Percentiles rank a stretch among this genome's conserved stretches.
phyloP scores from a whole-genome alignment of 2,329 filamentous ascomycete genomes.

The Diaporthe batatas region DNA sequence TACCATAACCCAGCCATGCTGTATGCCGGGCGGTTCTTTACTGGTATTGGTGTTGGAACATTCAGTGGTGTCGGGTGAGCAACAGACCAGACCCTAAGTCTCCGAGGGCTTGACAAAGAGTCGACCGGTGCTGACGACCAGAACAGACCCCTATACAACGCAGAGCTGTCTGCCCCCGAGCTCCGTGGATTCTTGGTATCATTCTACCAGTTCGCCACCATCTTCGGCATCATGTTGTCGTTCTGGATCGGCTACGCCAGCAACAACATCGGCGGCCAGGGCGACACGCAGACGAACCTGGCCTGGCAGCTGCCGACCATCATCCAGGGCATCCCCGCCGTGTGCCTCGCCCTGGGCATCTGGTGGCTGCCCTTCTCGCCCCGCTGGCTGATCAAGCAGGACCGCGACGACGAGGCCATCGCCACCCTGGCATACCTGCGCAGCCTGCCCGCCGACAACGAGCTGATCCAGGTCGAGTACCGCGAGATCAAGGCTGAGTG shows the following conservation, averaged over 20 bases:
- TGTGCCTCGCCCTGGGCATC: slow-evolving; percentile 52
- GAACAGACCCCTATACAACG: slow-evolving; percentile 59
- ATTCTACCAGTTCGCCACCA: slow-evolving; percentile 74
- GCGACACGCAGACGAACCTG: slow-evolving; percentile 57
- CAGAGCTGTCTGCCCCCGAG: slow-evolving; percentile 71
- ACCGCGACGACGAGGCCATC: slow-evolving; percentile 45
- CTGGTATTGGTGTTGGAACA: slow-evolving; percentile 62
- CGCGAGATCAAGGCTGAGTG: slow-evolving; percentile 62
- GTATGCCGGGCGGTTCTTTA: slow-evolving; percentile 64
- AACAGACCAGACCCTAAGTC: slow-evolving; percentile 33
- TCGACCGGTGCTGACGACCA: slow-evolving; percentile 5
- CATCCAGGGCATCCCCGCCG: slow-evolving; percentile 58
- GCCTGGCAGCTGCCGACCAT: slow-evolving; percentile 60
- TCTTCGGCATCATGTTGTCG: slow-evolving; percentile 66
- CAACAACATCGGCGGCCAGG: slow-evolving; percentile 62
- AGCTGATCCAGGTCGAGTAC: slow-evolving; percentile 58
- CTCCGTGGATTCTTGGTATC: slow-evolving; percentile 76
- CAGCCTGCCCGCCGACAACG: slow-evolving; percentile 48
- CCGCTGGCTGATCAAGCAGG: slow-evolving; percentile 56
- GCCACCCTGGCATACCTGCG: slow-evolving; percentile 48
- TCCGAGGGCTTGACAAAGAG: too few relatives aligned
- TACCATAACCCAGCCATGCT: slow-evolving; percentile 56
- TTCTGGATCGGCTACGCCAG: slow-evolving; percentile 62
- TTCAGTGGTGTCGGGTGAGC: slow-evolving; percentile 57
- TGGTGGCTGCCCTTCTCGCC: slow-evolving; percentile 66